Percentiles rank a stretch among this genome's conserved stretches.
Conservation (phyloP, 345 rosid species). For the Limnanthes douglasii region DNA sequence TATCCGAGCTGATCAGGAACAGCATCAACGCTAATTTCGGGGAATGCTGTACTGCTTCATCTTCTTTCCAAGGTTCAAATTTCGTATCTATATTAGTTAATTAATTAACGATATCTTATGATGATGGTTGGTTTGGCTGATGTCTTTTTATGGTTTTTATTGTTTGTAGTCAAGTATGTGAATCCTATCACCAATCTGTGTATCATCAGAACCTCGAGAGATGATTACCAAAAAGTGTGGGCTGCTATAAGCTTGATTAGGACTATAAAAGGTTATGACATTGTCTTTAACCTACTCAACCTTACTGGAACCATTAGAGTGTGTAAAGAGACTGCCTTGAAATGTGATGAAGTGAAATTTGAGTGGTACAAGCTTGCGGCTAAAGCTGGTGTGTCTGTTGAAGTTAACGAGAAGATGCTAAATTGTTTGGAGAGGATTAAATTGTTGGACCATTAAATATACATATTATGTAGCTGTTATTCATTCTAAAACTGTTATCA, state of each 20-base stretch:
- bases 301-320: constrained; percentile 56
- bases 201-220: constrained; percentile 58
- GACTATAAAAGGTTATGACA: constrained; percentile 45
- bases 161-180: constrained; percentile 43
- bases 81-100: no score
- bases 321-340: constrained; percentile 48
- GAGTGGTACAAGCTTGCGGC: constrained; percentile 39
- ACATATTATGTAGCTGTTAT: no score
- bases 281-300: constrained; percentile 52
- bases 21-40: constrained; percentile 61
- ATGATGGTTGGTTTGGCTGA: no score
- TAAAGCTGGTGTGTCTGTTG: constrained; percentile 28
- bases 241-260: constrained; percentile 59
- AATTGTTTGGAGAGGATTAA: constrained; percentile 54
- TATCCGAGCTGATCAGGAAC: constrained; percentile 44
- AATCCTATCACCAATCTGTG: constrained; percentile 62
- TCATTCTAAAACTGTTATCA: no score
- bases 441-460: constrained; percentile 21
- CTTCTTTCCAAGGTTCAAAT: constrained; percentile 36
- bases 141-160: background rate
- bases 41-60: constrained; percentile 63
- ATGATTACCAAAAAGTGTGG: constrained; percentile 61
- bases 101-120: no score
- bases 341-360: constrained; percentile 67
- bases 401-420: constrained; percentile 37